These are phyloP conservation scores for Fremontodendron californicum DNA, from an alignment of 345 rosid genomes.

Conservation along the genomic window DNA sequence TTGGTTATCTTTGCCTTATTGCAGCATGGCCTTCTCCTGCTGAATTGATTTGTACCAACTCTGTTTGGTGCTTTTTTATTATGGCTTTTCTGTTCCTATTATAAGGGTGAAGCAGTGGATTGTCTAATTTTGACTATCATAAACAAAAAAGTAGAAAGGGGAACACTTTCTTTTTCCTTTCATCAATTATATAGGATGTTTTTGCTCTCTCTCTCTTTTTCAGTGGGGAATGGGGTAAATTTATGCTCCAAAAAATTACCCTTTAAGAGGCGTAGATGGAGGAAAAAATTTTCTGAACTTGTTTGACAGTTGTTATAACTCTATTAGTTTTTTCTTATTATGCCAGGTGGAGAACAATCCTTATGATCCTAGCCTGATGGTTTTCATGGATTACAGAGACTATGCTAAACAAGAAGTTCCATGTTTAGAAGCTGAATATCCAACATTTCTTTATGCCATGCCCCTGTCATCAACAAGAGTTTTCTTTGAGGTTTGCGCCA, in stretches of 20 bases:
- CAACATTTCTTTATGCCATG: slow-evolving; percentile 90
- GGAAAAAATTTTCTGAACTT: neutral
- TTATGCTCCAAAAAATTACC: neutral
- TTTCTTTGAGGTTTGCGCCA: slow-evolving; percentile 73
- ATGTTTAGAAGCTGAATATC: slow-evolving; percentile 59
- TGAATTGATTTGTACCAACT: no score
- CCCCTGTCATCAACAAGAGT: slow-evolving; percentile 79
- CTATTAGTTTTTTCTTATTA: slow-evolving; percentile 11
- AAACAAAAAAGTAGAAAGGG: neutral
- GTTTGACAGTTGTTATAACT: neutral
- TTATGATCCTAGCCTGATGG: slow-evolving; percentile 91
- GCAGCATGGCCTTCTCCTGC: neutral
- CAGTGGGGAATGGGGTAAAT: neutral
- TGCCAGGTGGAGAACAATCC: slow-evolving; percentile 90
- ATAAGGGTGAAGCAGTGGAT: neutral
- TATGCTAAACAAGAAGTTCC: slow-evolving; percentile 48
- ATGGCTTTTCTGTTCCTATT: neutral
- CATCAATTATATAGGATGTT: neutral
- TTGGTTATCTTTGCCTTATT: neutral
- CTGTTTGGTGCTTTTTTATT: no score
- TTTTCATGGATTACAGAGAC: slow-evolving; percentile 97
- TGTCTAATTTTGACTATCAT: neutral
- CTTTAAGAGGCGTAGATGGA: neutral
- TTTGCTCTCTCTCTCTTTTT: no score
- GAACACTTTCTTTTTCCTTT: no score